These are phyloP conservation scores for Mortierella sp. DNA, from an alignment of 371 early-diverging fungal genomes.

Conservation along the genomic window DNA sequence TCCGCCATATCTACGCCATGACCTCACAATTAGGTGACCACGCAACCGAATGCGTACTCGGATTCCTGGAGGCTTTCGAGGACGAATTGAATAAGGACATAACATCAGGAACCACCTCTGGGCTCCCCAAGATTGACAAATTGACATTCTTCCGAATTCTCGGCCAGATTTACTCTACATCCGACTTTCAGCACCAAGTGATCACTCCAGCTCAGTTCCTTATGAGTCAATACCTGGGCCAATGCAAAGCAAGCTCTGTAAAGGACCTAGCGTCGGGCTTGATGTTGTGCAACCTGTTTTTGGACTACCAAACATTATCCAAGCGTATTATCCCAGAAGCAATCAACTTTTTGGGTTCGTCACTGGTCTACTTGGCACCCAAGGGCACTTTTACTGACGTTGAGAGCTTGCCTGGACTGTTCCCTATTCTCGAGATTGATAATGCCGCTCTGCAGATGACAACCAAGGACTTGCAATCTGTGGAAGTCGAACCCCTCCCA, in stretches of 20 bases:
- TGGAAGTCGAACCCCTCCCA: conserved; percentile 41
- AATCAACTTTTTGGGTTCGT: conserved; percentile 75
- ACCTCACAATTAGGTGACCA: conserved; percentile 50
- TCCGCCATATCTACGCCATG: conserved; percentile 56
- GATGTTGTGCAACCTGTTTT: conserved; percentile 77
- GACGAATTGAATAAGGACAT: conserved; percentile 58
- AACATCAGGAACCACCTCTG: conserved; percentile 44
- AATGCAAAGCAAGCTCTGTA: conserved; percentile 69
- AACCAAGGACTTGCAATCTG: conserved; percentile 49
- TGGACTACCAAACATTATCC: conserved; percentile 81
- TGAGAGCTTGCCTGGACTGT: conserved; percentile 59
- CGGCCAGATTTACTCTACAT: conserved; percentile 85
- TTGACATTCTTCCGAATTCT: conserved; percentile 72
- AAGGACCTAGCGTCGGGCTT: conserved; percentile 80
- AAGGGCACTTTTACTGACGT: conserved; percentile 54
- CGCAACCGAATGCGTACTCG: conserved; percentile 41
- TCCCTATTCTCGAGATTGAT: conserved; percentile 61
- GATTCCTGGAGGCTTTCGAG: conserved; percentile 49
- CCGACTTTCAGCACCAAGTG: conserved; percentile 90
- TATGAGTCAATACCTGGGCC: conserved; percentile 80
- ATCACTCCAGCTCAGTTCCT: conserved; percentile 86
- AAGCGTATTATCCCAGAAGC: conserved; percentile 91
- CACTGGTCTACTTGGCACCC: conserved; percentile 67
- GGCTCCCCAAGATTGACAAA: conserved; percentile 68
- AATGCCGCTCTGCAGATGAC: conserved; percentile 43